Percentiles rank a stretch among this genome's conserved stretches.
Evolutionary conservation across 78 protist genomes (phyloP).

Genomic region (Thecamonas trahens): DNA sequence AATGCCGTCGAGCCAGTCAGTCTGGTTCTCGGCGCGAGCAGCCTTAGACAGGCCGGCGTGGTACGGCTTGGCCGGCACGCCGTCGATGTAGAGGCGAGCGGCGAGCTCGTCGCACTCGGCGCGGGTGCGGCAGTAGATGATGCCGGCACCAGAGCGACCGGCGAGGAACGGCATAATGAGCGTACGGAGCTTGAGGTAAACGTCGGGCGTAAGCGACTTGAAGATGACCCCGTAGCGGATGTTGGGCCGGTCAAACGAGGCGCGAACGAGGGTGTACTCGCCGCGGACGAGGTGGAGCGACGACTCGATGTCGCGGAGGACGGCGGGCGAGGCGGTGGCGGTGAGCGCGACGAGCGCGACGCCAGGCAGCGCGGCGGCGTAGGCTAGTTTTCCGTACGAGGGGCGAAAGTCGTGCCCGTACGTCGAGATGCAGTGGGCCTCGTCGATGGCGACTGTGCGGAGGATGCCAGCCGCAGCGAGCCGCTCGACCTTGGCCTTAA

Average conservation of each 20-base stretch:
- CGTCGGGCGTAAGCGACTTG: not conserved
- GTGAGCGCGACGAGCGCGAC: conserved; percentile 19
- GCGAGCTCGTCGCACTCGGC: conserved; percentile 8
- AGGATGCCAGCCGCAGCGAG: too few species aligned
- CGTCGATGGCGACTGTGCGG: conserved; percentile 39
- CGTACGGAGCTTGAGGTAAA: not conserved
- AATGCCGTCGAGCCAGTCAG: conserved; percentile 41
- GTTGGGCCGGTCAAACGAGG: conserved; percentile 31
- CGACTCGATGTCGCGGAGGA: not conserved
- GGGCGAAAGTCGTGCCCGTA: conserved; percentile 73
- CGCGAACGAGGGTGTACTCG: too few species aligned
- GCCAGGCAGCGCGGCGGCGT: too few species aligned
- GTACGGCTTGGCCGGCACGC: conserved; percentile 14
- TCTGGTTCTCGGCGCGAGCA: conserved; percentile 26
- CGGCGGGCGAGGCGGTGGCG: conserved; percentile 26
- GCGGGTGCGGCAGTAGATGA: conserved; percentile 35
- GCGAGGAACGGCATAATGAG: not conserved
- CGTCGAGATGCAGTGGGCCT: conserved; percentile 21
- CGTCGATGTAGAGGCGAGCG: not conserved
- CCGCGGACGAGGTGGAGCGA: not conserved
- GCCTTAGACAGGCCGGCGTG: conserved; percentile 28
- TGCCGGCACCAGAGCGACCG: conserved; percentile 6
- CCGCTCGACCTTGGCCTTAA: too few species aligned
- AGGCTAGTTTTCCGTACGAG: conserved; percentile 12
- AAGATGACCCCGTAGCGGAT: conserved; percentile 17